Base-by-base conservation (phyloP, 225 moss, liverwort and hornwort species). In the Anthoceros angustus region DNA sequence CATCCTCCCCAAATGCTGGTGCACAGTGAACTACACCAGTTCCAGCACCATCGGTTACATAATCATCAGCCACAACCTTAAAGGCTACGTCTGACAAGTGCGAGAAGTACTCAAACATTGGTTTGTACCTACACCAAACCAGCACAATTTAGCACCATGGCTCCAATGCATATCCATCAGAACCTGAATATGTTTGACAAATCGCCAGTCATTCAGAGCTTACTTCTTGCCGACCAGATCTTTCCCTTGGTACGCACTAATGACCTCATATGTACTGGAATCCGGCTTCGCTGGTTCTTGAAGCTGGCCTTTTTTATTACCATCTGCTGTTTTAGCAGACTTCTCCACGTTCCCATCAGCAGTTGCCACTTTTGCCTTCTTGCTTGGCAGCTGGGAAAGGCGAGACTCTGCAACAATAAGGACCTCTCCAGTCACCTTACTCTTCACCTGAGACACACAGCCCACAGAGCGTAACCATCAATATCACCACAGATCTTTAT, bases 1-100 rank as follows among this genome's bases (percentile, higher is more conserved):
- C 95, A 67, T 95, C 95, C 75, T 95, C 95, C 68, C 95, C 95
- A 75, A 88, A 95, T 61, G 95, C 95, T 73, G 91, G 95, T 21
- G 95, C 91, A 84, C 86, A 88, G 71, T 95, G 95, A 24, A 95
- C 95, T 18, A 91, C 83, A 70, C 95, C 95, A 66, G 95, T 95
- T 67, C 95, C 95, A 72, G 82, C 86, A 74, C 86, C 91, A 79
- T 91, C 95, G 71, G 83, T 88, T 40, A 95, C 95, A 43, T 88
- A 91, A 55, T 78, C 84, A 74, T 95, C 95, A 72, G 91, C 95
- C 64, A 91, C 78, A 68, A 95, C 95, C 79, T 82, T 88, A 68
- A 91, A 95, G 42, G 86, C 82, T 64, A 78, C 70, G 60, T 78
- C 81, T 42, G 86, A 85, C 49, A 77, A 83, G 39, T 72, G 62